Evolutionary conservation across 768 basidiomycete genomes (phyloP), one percentile per base, ranked within the genome.

Genomic region (Leccinum broughii): DNA sequence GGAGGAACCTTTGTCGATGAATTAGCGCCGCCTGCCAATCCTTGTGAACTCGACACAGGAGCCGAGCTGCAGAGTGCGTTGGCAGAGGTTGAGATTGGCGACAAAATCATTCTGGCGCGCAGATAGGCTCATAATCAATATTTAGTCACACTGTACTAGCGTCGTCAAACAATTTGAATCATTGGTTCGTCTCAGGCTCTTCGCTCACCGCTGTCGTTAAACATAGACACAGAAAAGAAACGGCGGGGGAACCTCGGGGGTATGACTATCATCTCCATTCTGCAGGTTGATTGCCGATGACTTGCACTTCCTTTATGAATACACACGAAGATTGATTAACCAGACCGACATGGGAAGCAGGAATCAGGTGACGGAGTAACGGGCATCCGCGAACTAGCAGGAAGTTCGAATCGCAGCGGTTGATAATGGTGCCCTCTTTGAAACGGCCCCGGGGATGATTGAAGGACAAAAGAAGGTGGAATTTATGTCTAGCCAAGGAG

Each of bases 321-420:
- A 56, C 39, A 46, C 54, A 32, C 39, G 28, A 44, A 34, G 26
- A 11, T 8, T 10, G 8, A 22, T 32, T n/a, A 37, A 24, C 15
- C 24, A 8, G 34, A 20, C 7, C 3, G 28, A 48, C 28, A 56
- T 51, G 59, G 41, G 58, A 49, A 54, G 20, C 2, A 35, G 26
- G 15, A 54, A 9, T 7, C 15, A 24, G 55, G 30, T 41, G 30
- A 10, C 14, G 17, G 57, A 59, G 39, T n/a, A 34, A 59, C 50
- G 57, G 59, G 41, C 24, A 17, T 35, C 59, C 57, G 34, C 49
- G 30, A 17, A 35, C n/a, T 32, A 49, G 30, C 17, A 24, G 52
- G 17, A 37, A 49, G 32, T 28, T 4, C 51, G 48, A 28, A 32
- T 24, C 15, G 20, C 13, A 8, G 11, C 22, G 13, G 41, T 13